Evolutionary conservation across 2,329 filamentous ascomycete species (phyloP), one percentile per base, ranked within the genome.

Genomic region (Colletotrichum salicis): DNA sequence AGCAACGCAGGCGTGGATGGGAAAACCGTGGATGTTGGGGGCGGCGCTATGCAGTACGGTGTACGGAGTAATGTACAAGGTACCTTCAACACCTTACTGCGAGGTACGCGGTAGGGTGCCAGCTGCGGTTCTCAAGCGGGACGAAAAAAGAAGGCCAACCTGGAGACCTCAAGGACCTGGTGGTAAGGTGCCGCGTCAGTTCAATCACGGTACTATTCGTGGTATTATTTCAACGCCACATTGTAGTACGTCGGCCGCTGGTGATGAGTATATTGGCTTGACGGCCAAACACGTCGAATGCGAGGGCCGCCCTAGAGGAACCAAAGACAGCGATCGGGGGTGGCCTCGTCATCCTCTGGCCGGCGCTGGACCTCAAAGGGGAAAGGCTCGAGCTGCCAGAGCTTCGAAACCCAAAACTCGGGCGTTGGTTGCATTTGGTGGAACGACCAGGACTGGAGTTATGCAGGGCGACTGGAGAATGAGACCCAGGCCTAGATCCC

Each of bases 341-440:
- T 59, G 69, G 59, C 65, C 65, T 71, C 65, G 69, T 69, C 69
- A 71, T 71, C 69, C 45, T 69, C 65, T 48, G 56, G 37, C 45
- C 65, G 59, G 69, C 57, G 59, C 59, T 69, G 65, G 19, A 10
- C 59, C 69, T 56, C 12, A 56, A 71, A 69, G 48, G 55, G 69
- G 69, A 64, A 69, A 69, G 59, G 69, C 65, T 71, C 65, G 55
- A 64, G 35, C 37, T 69, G 69, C 65, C 69, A 71, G 57, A 69
- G 69, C 65, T 71, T 71, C 69, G 64, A 71, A 71, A 71, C 64
- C 65, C 64, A 59, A 71, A 68, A 69, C 54, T 69, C 59, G 48
- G 65, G 67, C 64, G 64, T 71, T 71, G 54, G 45, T 71, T 69
- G 65, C 65, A 69, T 69, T 64, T 69, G 59, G 64, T 68, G 68